Base-by-base conservation (phyloP, 1,284 basidiomycete genomes). In the Ganoderma lingzhi region DNA sequence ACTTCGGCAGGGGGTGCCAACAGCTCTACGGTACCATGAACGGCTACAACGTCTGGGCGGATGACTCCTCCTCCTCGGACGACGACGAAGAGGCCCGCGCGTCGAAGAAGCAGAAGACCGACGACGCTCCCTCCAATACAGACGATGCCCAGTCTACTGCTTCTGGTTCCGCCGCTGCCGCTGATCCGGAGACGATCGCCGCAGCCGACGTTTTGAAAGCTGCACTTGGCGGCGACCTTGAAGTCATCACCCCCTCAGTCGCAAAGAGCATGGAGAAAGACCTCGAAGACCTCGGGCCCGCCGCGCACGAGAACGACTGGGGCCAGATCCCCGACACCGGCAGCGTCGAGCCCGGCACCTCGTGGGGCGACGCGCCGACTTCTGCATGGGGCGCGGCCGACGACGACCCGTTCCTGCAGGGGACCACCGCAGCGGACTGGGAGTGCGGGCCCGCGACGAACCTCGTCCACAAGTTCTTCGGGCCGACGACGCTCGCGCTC, bases 1-100 rank as follows among this genome's bases (percentile, higher is more conserved):
- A 77, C 14, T 84, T 91, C 68, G 84, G 84, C 66, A 75, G 75
- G 35, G 88, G 84, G 1, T 87, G 85, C 67, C 79, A 79, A 44
- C 78, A 78, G 2, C 78, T 82, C 56, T 92, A 84, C 79, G 89
- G 86, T 28, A 69, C 71, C 14, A 65, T 62, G 62, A 53, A 66
- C 51, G 66, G 71, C 69, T 53, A 58, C 51, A 55, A 64, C 63
- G 28, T 55, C 53, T 61, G 59, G 59, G 37, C 1, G 0, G 63
- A 28, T 39, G 32, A 63, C 28, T 39, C 45, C n/a, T 35, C 30
- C n/a, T 64, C 63, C 55, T 61, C 68, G 62, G 70, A 44, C 12
- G 71, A 70, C 37, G 66, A 70, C 19, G 51, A 62, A 35, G 39
- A 37, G 56, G 44, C 9, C 56, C 76, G 71, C 6, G 75, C 73